Base-by-base conservation (phyloP, 768 basidiomycete genomes). In the Punctularia strigosozonata region DNA sequence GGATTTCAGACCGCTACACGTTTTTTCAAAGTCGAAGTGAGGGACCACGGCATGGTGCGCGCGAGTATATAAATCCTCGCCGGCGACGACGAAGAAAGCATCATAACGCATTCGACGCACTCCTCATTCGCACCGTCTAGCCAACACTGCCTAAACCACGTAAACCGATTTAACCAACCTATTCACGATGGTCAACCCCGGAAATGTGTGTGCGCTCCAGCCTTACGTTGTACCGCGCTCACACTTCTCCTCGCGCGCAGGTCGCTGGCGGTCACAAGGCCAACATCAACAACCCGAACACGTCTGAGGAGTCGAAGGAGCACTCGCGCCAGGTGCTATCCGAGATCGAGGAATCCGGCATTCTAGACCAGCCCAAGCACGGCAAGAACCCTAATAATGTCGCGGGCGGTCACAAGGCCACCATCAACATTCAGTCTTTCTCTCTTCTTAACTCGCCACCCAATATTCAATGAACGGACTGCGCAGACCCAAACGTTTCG, bases 401-500 rank as follows among this genome's bases (percentile, higher is more conserved):
- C 19, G 19, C 20, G 8, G 33, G 33, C 19, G 33, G 33, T 12
- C 33, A 34, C 19, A 34, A 34, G 33, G 33, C 20, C n/a, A n/a
- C n/a, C n/a, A n/a, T n/a, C n/a, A 19, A 12, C 10, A 34, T 8
- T 34, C 33, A 34, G 12, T 10, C 33, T 13, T 34, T 12, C 12
- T 10, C 8, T 12, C 20, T 8, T 13, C 19, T 8, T 8, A 10
- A 12, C 13, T 10, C 8, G 10, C 33, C 10, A 8, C 20, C 18
- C 8, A 20, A 8, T 8, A 34, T 20, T 19, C 8, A 8, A 4
- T 23, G 56, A 43, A 56, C 54, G 3, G 20, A 45, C 31, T 20
- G 54, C 12, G 46, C 42, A 23, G 58, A 58, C 41, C 52, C 55
- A 21, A 42, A 47, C 2, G 40, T 45, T 25, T 54, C 52, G 32